phyloP scores from a whole-genome alignment of 148 eudicot species.

The Rhododendron molle region DNA sequence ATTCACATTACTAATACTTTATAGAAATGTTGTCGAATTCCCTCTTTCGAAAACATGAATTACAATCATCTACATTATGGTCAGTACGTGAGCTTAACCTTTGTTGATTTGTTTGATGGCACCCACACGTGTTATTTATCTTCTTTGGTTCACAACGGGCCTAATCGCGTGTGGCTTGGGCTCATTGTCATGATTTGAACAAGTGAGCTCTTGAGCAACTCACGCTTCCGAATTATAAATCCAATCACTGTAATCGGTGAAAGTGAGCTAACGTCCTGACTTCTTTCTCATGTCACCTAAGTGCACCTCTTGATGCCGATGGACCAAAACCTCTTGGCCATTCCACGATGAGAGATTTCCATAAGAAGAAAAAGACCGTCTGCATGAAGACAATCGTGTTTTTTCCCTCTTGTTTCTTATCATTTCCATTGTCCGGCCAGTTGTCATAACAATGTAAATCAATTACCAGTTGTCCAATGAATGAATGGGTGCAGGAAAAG shows the following conservation, averaged over 20 bases:
- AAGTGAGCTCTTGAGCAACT: too few species aligned
- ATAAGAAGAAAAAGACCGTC: background rate
- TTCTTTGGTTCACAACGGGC: background rate
- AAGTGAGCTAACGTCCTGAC: too few species aligned
- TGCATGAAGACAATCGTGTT: background rate
- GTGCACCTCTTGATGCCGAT: background rate
- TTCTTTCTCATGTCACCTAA: background rate
- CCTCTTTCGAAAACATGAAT: background rate
- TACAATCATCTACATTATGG: background rate
- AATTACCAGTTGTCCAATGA: background rate
- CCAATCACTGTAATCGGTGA: background rate
- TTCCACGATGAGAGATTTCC: background rate
- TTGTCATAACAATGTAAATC: too few species aligned
- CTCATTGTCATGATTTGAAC: background rate
- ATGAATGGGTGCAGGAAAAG: conserved; percentile 38
- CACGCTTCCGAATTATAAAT: too few species aligned
- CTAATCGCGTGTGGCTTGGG: background rate
- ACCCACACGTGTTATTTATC: too few species aligned
- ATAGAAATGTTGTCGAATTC: background rate
- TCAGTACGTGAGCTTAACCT: background rate
- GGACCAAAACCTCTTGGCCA: background rate
- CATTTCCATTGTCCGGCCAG: background rate
- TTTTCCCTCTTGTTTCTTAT: background rate
- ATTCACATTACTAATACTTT: background rate
- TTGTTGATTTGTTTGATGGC: too few species aligned